Conservation (phyloP, 495 filamentous ascomycete genomes). For the Mytilinidion resinicola region DNA sequence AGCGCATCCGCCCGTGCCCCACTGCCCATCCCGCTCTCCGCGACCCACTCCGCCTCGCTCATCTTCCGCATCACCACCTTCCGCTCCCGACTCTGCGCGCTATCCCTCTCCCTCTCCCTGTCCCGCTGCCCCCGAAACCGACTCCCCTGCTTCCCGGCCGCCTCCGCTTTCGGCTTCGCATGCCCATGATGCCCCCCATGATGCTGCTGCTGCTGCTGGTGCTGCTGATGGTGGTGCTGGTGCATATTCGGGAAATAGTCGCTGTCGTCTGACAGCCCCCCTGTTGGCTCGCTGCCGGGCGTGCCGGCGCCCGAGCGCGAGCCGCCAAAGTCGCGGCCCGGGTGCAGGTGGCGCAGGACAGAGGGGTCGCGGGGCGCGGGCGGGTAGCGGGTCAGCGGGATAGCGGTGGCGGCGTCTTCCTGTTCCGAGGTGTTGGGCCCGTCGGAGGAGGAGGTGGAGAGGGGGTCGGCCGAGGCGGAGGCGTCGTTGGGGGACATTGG, state of each 20-base stretch:
- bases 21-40: constrained; percentile 36
- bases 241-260: constrained; percentile 27
- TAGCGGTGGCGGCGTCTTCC: constrained; percentile 8
- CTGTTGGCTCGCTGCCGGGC: constrained; percentile 3
- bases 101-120: constrained; percentile 1
- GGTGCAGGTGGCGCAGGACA: constrained; percentile 13
- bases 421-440: constrained; percentile 3
- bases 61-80: constrained; percentile 20
- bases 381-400: constrained; percentile 6
- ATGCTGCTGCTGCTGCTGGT: constrained; percentile 6
- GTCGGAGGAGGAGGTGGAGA: constrained; percentile 6
- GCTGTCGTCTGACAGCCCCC: constrained; percentile 32
- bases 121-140: constrained; percentile 14
- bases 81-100: constrained; percentile 19
- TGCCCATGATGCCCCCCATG: constrained; percentile 5
- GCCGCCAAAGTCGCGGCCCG: constrained; percentile 22
- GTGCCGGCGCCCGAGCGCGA: constrained; percentile 20
- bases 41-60: constrained; percentile 33
- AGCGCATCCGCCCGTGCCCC: constrained; percentile 37
- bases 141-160: neutral
- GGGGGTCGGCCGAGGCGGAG: constrained; percentile 8
- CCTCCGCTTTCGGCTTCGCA: neutral
- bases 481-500: constrained; percentile 22
- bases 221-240: constrained; percentile 6
- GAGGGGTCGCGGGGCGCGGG: constrained; percentile 16